phyloP scores from a whole-genome alignment of 257 asterid species.

The Nyctanthes arbortristis region DNA sequence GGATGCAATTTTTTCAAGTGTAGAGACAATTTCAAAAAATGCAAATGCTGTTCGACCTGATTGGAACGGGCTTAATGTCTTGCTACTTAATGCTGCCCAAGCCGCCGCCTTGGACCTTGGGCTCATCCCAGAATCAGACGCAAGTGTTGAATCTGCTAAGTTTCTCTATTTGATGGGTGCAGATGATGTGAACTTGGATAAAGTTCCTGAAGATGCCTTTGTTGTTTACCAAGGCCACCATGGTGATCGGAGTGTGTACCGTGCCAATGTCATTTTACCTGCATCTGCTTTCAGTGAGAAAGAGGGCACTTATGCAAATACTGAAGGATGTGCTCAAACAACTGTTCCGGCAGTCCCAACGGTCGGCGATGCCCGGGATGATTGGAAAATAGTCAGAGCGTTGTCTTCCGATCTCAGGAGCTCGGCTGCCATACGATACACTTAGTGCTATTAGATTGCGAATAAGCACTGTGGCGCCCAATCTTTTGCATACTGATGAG shows the following conservation, averaged over 20 bases:
- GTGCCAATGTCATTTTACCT: constrained; percentile 92
- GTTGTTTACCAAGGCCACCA: constrained; percentile 99
- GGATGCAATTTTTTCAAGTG: constrained; percentile 71
- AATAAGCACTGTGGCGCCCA: constrained; percentile 81
- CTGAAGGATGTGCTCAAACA: constrained; percentile 89
- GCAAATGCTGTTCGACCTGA: constrained; percentile 72
- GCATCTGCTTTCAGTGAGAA: constrained; percentile 92
- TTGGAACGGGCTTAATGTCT: constrained; percentile 82
- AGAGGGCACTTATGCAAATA: constrained; percentile 88
- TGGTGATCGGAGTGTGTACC: constrained; percentile 84
- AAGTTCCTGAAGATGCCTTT: constrained; percentile 78
- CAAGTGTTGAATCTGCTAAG: constrained; percentile 72
- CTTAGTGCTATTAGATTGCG: constrained; percentile 65
- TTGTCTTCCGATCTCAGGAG: constrained; percentile 82
- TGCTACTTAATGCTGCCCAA: constrained; percentile 89
- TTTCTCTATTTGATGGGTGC: constrained; percentile 94
- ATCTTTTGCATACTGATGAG: constrained; percentile 75
- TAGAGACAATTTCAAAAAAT: constrained; percentile 68
- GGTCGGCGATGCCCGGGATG: constrained; percentile 94
- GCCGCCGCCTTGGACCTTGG: constrained; percentile 99
- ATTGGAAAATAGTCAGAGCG: constrained; percentile 92
- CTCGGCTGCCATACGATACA: constrained; percentile 58
- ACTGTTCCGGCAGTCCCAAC: constrained; percentile 96
- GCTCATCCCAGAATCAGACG: constrained; percentile 78
- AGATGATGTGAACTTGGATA: constrained; percentile 79